Conservation (phyloP, 2,329 filamentous ascomycete genomes). For the Fusarium paranaense region DNA sequence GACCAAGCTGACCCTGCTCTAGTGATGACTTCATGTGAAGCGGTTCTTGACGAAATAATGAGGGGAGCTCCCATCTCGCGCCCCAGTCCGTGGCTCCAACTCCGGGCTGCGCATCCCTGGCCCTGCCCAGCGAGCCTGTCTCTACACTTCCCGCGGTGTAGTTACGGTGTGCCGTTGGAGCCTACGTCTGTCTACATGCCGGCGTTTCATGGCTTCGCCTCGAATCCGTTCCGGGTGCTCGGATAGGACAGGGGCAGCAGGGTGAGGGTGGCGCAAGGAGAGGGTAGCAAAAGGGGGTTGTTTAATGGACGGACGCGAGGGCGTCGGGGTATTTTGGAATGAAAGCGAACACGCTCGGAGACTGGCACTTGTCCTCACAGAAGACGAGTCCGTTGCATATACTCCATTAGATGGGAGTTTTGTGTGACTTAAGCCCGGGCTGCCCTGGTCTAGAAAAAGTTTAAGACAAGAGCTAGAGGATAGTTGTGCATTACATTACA, state of each 20-base stretch:
- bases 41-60: slow-evolving; percentile 15
- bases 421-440: background rate
- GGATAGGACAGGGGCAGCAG: slow-evolving; percentile 10
- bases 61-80: slow-evolving; percentile 15
- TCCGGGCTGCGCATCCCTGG: slow-evolving; percentile 13
- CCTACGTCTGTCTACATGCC: background rate
- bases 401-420: slow-evolving; percentile 17
- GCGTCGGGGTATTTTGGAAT: slow-evolving; percentile 8
- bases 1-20: slow-evolving; percentile 33
- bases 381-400: slow-evolving; percentile 6
- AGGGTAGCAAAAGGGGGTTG: slow-evolving; percentile 7
- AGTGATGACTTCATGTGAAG: slow-evolving; percentile 82
- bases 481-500: background rate
- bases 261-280: slow-evolving; percentile 13
- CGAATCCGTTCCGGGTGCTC: slow-evolving; percentile 11
- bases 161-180: slow-evolving; percentile 7
- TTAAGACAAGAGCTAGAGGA: slow-evolving; percentile 11
- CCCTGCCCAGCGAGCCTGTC: slow-evolving; percentile 10
- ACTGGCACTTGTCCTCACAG: slow-evolving; percentile 7
- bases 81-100: slow-evolving; percentile 15
- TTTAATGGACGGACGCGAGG: slow-evolving; percentile 7
- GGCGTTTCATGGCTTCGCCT: slow-evolving; percentile 17
- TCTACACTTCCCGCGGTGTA: background rate
- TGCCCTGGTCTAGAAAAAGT: slow-evolving; percentile 5
- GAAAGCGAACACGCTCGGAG: slow-evolving; percentile 12